These are phyloP conservation scores for Oxytropis ochrocephala DNA, from an alignment of 306 rosid species.

Conservation along the genomic window DNA sequence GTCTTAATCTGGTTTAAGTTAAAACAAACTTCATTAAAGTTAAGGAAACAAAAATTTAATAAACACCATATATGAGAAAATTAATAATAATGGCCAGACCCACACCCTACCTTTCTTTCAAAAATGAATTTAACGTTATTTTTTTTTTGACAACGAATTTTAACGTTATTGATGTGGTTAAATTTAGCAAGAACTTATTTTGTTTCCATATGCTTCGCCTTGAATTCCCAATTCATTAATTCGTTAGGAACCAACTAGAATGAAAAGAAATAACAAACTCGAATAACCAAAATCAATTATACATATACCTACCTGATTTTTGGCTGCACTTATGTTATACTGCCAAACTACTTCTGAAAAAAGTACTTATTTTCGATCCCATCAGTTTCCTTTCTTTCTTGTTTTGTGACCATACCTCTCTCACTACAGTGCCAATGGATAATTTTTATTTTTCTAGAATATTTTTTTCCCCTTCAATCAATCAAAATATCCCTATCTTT, in stretches of 20 bases:
- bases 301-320: neutral
- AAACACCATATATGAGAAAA: neutral
- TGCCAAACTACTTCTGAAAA: slow-evolving; percentile 19
- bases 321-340: slow-evolving; percentile 26
- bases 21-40: neutral
- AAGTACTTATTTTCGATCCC: slow-evolving; percentile 25
- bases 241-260: neutral
- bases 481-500: slow-evolving; percentile 45
- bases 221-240: slow-evolving; percentile 6
- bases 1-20: no score
- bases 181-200: neutral
- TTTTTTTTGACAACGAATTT: neutral
- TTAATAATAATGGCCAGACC: neutral
- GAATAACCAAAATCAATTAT: neutral
- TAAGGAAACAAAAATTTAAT: neutral
- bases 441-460: slow-evolving; percentile 20
- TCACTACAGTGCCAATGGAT: neutral
- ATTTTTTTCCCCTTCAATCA: slow-evolving; percentile 28
- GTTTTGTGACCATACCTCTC: slow-evolving; percentile 17
- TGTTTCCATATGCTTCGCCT: slow-evolving; percentile 8
- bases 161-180: neutral
- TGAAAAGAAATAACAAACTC: neutral
- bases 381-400: slow-evolving; percentile 27
- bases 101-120: neutral
- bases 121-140: neutral